Conservation (phyloP, 1,284 basidiomycete genomes). For the Ceratorhiza oryzae-sativae region DNA sequence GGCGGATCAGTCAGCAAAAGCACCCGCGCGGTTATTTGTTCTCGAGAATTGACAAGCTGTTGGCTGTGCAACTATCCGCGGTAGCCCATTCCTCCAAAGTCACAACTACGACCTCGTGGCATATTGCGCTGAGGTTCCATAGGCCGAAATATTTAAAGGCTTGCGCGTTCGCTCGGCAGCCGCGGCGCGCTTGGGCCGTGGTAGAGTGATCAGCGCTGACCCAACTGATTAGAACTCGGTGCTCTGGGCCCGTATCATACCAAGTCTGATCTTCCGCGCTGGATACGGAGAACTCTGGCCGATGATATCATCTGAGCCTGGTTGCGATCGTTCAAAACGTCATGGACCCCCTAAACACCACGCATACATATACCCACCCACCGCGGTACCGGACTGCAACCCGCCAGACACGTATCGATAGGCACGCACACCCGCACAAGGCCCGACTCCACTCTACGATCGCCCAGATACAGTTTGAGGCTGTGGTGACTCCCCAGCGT, state of each 20-base stretch:
- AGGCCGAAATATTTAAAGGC: not conserved
- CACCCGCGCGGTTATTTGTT: slow-evolving; percentile 3
- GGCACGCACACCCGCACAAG: not conserved
- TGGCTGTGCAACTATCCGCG: not conserved
- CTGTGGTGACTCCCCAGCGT: not conserved
- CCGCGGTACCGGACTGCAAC: not conserved
- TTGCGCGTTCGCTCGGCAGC: slow-evolving; percentile 30
- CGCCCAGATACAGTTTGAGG: not conserved
- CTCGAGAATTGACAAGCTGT: not conserved
- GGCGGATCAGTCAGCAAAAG: slow-evolving; percentile 5
- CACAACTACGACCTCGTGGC: not conserved
- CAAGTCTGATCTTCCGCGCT: too few species aligned
- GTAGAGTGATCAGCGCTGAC: slow-evolving; percentile 17
- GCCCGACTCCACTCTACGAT: not conserved
- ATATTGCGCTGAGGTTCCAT: not conserved
- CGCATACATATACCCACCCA: not conserved
- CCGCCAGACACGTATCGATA: not conserved
- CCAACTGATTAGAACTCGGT: slow-evolving; percentile 15
- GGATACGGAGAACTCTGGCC: too few species aligned
- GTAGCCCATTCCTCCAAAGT: not conserved
- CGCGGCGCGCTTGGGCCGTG: not conserved
- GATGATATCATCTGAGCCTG: not conserved
- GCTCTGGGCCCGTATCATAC: not conserved
- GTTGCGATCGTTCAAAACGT: not conserved
- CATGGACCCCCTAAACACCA: not conserved